Percentiles rank a stretch among this genome's conserved stretches.
Evolutionary conservation across 306 rosid genomes (phyloP).

Genomic region (Casuarina equisetifolia): DNA sequence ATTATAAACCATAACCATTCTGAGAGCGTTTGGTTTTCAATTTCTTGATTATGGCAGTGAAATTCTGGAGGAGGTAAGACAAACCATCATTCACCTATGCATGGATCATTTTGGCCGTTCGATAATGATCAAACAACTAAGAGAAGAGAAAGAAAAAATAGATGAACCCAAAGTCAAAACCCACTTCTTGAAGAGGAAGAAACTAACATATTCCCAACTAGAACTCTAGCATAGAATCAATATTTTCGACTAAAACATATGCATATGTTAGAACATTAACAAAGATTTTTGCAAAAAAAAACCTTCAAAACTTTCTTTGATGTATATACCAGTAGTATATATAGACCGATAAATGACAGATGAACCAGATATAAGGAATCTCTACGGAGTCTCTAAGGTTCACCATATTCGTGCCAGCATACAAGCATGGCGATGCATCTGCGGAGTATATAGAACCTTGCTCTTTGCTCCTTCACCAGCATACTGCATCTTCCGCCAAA

Average conservation of each 20-base stretch:
- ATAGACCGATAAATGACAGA: background rate
- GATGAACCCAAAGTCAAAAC: background rate
- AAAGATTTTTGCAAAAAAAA: background rate
- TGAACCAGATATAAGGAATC: background rate
- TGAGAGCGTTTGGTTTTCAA: background rate
- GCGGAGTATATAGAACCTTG: slow-evolving; percentile 71
- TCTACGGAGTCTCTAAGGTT: slow-evolving; percentile 18
- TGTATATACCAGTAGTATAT: background rate
- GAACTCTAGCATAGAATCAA: no score
- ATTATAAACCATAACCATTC: background rate
- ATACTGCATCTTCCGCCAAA: slow-evolving; percentile 57
- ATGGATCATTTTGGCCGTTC: background rate
- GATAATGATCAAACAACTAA: background rate
- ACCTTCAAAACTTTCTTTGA: background rate
- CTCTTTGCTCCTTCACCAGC: slow-evolving; percentile 71
- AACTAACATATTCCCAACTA: no score
- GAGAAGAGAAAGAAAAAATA: background rate
- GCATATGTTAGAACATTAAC: background rate
- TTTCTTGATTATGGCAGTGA: background rate
- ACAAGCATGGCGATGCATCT: slow-evolving; percentile 74
- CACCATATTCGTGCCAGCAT: slow-evolving; percentile 64
- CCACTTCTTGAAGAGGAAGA: slow-evolving; percentile 1
- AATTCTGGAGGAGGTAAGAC: background rate
- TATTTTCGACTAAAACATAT: background rate
- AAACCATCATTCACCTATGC: background rate